These are phyloP conservation scores for Podosphaera fusca DNA, from an alignment of 2,329 filamentous ascomycete genomes.

Conservation along the genomic window DNA sequence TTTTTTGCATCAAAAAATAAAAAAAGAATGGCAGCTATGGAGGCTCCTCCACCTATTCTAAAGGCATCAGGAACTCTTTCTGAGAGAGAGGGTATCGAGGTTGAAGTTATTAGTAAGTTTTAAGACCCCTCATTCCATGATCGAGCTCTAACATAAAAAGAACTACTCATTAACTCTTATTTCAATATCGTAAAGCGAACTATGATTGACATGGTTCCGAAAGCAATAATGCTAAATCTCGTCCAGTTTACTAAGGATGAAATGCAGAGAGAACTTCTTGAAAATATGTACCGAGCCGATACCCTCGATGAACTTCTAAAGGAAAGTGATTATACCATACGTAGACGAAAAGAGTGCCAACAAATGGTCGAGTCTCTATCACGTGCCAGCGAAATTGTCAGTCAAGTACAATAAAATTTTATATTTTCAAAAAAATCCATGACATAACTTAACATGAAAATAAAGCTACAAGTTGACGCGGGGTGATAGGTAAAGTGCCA, in stretches of 20 bases:
- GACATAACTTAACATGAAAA: too few species aligned
- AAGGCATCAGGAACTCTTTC: constrained; percentile 87
- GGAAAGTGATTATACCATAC: constrained; percentile 91
- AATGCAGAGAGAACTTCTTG: constrained; percentile 91
- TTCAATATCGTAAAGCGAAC: constrained; percentile 96
- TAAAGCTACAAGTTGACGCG: too few species aligned
- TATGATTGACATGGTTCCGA: constrained; percentile 99
- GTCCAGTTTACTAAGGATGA: constrained; percentile 94
- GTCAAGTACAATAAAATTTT: constrained; percentile 29
- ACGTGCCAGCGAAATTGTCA: constrained; percentile 89
- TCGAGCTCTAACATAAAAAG: constrained; percentile 21
- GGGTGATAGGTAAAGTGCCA: too few species aligned
- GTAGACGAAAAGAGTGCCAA: constrained; percentile 90
- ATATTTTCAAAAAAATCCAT: background rate
- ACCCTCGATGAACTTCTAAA: constrained; percentile 86
- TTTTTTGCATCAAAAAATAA: constrained; percentile 99
- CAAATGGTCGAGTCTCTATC: constrained; percentile 93
- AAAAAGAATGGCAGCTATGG: constrained; percentile 99
- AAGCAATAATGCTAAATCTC: constrained; percentile 93
- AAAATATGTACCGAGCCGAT: constrained; percentile 87
- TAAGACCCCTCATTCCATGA: background rate
- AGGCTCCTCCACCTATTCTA: constrained; percentile 71
- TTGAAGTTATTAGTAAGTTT: constrained; percentile 85
- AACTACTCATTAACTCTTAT: constrained; percentile 88
- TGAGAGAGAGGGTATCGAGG: constrained; percentile 84